Evolutionary conservation across 176 grass and related monocot genomes (phyloP), one percentile per base, ranked within the genome.

Genomic region (Juncus effusus): DNA sequence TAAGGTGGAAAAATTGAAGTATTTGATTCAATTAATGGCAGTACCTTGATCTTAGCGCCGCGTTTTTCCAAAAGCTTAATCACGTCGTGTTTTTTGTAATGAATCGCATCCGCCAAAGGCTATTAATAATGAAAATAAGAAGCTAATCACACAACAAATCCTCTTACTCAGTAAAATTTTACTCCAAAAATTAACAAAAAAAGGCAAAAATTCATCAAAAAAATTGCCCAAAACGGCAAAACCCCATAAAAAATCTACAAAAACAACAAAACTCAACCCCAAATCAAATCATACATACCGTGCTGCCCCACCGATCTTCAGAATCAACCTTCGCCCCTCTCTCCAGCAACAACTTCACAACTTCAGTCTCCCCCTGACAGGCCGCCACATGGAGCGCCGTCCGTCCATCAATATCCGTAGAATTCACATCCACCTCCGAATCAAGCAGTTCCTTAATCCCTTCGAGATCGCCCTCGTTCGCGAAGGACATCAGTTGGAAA

Each of bases 51-150:
- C 75, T 78, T 99, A 16, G 85, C 77, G 69, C 80, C 88, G 75
- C 89, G 82, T 56, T 89, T 86, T 82, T 99, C 94, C 60, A 99
- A 82, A 69, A 99, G 75, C 69, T 80, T 86, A 67, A 99, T 99
- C 40, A 93, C 88, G 56, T 90, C 88, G 69, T 93, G 67, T 10
- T 93, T 84, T 61, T 93, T 80, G 79, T 93, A 87, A 89, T 99
- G 94, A 79, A 93, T 84, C n/a, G 94, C 88, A 82, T 99, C 94
- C 16, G 85, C 94, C 70, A 99, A 82, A 56, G 94, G 94, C 94
- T 99, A 83, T 78, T 61, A 69, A 67, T 76, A 59, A 61, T 78
- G 10, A 64, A 84, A 74, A 1, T 64, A 4, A 64, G 69, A 2
- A 61, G 19, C 68, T 16, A 61, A 63, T 42, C 16, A 3, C 39